These are phyloP conservation scores for Lithocarpus polystachyus DNA, from an alignment of 306 rosid species.

Conservation along the genomic window DNA sequence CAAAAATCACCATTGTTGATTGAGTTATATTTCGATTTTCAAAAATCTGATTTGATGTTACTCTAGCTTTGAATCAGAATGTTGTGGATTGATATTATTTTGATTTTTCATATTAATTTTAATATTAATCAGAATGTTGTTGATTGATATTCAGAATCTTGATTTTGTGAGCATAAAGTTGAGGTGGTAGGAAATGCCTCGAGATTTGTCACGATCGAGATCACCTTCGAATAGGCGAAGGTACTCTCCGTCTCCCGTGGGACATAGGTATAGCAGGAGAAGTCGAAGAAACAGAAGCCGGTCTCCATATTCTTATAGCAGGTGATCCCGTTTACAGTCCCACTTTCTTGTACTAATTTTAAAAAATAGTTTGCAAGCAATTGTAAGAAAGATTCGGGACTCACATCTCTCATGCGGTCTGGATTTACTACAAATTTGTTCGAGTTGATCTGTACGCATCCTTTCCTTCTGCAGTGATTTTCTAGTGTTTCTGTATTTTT, in stretches of 20 bases:
- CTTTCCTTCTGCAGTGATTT: constrained; percentile 21
- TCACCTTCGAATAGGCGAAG: constrained; percentile 83
- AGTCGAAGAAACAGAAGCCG: constrained; percentile 79
- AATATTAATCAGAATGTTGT: neutral
- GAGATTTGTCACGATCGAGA: constrained; percentile 80
- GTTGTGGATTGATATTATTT: neutral
- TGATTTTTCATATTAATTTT: neutral
- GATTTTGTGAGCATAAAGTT: constrained; percentile 13
- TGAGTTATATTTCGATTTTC: neutral
- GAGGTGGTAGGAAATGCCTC: constrained; percentile 63
- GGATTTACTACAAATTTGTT: constrained; percentile 32
- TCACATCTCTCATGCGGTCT: constrained; percentile 32
- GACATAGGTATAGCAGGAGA: constrained; percentile 67
- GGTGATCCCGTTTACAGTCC: constrained; percentile 76
- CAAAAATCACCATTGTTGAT: neutral
- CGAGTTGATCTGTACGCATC: constrained; percentile 28
- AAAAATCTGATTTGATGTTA: neutral
- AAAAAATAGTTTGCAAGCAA: constrained; percentile 8
- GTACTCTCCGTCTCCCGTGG: constrained; percentile 77
- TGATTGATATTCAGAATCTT: neutral
- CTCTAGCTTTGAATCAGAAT: neutral
- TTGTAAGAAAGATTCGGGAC: constrained; percentile 28
- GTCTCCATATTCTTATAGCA: constrained; percentile 79
- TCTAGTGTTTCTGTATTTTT: constrained; percentile 9
- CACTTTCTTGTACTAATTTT: constrained; percentile 24